phyloP scores from a whole-genome alignment of 805 yeast species.

The Tetrapisispora arboricola region DNA sequence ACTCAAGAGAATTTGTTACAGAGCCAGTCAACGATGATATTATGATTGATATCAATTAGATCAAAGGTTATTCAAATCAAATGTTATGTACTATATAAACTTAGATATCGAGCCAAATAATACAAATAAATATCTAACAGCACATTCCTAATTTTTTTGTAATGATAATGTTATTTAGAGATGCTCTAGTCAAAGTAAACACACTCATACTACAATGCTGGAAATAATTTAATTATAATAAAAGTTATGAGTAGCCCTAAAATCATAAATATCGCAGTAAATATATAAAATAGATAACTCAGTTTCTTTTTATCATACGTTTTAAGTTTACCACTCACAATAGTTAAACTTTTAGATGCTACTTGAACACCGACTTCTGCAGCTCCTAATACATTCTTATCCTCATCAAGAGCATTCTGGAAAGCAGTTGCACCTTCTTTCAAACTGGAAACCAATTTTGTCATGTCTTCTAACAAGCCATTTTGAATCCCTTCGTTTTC shows the following conservation, averaged over 20 bases:
- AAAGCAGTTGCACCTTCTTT: constrained; percentile 34
- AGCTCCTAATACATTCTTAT: constrained; percentile 30
- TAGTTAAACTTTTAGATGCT: constrained; percentile 29
- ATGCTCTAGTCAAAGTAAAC: too few species aligned
- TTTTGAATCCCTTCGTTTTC: constrained; percentile 31
- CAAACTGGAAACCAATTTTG: constrained; percentile 29
- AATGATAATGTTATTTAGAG: too few species aligned
- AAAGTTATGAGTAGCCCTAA: constrained; percentile 28
- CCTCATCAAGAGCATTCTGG: constrained; percentile 31
- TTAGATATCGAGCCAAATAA: too few species aligned
- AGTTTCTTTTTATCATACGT: constrained; percentile 25
- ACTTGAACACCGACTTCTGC: constrained; percentile 34
- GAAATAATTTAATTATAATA: constrained; percentile 30
- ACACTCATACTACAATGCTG: constrained; percentile 22
- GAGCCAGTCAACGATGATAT: constrained; percentile 22
- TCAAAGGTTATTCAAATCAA: not conserved
- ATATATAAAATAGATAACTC: constrained; percentile 23
- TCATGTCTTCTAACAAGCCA: constrained; percentile 31
- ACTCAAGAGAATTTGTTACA: constrained; percentile 41
- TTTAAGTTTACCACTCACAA: constrained; percentile 24
- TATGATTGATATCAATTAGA: constrained; percentile 25
- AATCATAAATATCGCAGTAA: constrained; percentile 20
- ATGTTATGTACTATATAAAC: not conserved
- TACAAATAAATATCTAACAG: too few species aligned
- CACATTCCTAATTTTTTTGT: too few species aligned